phyloP scores from a whole-genome alignment of 306 rosid genomes.

The Inga laurina region DNA sequence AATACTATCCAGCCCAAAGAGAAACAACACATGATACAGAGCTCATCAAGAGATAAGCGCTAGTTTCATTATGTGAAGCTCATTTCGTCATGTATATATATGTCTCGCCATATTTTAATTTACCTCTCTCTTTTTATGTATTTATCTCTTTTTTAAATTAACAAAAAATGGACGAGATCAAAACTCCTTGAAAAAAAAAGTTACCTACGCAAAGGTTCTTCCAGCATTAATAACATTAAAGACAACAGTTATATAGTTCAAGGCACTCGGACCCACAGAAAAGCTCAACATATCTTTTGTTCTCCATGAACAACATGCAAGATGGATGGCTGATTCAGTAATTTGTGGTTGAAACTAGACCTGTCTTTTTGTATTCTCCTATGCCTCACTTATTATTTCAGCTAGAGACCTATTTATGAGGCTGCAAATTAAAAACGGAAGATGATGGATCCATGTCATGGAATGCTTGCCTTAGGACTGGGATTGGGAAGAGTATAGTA shows the following conservation, averaged over 20 bases:
- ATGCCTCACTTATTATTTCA: background rate
- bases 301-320: background rate
- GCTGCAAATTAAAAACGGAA: background rate
- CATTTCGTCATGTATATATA: no score
- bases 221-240: background rate
- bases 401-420: background rate
- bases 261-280: background rate
- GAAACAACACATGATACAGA: no score
- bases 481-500: slow-evolving; percentile 38
- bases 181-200: no score
- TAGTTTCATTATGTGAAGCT: no score
- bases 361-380: background rate
- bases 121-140: no score
- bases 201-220: background rate
- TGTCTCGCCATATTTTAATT: no score
- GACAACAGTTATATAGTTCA: background rate
- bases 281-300: background rate
- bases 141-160: no score
- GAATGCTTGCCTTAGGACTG: background rate
- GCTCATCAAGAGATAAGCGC: no score
- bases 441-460: background rate
- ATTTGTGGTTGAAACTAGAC: background rate
- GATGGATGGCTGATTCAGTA: background rate
- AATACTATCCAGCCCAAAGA: no score
- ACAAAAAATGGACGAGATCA: no score